Base-by-base conservation (phyloP, 2,329 filamentous ascomycete species). In the Coniochaeta hoffmannii region DNA sequence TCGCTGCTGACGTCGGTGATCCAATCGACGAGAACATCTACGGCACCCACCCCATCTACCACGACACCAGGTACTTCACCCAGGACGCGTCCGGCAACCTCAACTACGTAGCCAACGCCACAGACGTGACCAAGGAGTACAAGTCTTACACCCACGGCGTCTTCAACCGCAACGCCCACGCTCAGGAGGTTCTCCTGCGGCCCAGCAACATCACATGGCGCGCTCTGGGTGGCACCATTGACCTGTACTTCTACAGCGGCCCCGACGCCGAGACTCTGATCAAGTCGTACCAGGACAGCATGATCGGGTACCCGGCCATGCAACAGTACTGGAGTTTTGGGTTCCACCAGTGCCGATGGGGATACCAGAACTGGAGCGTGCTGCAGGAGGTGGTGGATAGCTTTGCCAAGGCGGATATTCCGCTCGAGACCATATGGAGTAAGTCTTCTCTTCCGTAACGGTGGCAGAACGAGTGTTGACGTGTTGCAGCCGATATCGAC, bases 321-420 rank as follows among this genome's bases (percentile, higher is more conserved):
- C 87, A 92, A 65, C 85, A 88, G 61, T 94, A 94, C 71, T 93
- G 83, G 77, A 83, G 86, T 0, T 83, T 95, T 58, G 90, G 90
- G 0, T 93, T 80, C 66, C 90, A 95, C 61, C 89, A 95, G 66
- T 93, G 89, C 63, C 80, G 88, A 57, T 94, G 89, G 85, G 90
- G 89, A 1, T 94, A 94, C 66, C 73, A 78, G 36, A 90, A 89
- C 63, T 90, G 87, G 83, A 80, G 81, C 1, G 76, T 82, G 28
- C 65, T 90, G 3, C 78, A 86, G 59, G 80, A 83, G 52, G 85
- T 89, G 1, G 78, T 89, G 5, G 79, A 82, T 57, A 85, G 82
- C 66, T 89, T 89, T 69, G 80, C 77, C 34, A 74, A 76, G 51
- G 80, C 82, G 38, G 71, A 75, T 15, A 89, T 91, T 55, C 86